These are phyloP conservation scores for Rhynchospora pubera DNA, from an alignment of 176 grass and related monocot species.

Conservation along the genomic window DNA sequence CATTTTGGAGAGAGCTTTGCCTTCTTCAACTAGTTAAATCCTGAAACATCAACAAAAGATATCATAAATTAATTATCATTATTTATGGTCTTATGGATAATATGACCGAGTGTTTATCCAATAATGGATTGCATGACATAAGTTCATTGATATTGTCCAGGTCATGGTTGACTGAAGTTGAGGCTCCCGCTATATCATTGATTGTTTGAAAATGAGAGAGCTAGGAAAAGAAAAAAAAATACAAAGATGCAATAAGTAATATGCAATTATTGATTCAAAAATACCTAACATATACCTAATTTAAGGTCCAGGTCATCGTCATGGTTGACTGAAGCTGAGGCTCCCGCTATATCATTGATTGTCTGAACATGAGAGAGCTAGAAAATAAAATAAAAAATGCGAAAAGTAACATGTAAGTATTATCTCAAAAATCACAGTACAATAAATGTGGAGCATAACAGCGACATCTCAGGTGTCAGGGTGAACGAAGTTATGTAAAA, in stretches of 20 bases:
- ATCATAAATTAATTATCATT: neutral
- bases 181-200: constrained; percentile 31
- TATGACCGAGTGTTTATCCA: neutral
- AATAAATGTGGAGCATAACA: too few species aligned
- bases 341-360: constrained; percentile 33
- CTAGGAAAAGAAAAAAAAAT: constrained; percentile 16
- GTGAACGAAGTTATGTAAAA: neutral
- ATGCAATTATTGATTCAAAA: neutral
- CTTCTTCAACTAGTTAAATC: constrained; percentile 42
- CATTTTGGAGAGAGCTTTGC: neutral
- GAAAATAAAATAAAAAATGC: neutral
- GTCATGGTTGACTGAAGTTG: constrained; percentile 30
- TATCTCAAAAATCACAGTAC: neutral
- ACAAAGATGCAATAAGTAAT: neutral
- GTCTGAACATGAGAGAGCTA: constrained; percentile 61
- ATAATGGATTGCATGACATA: neutral
- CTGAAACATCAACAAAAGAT: constrained; percentile 22
- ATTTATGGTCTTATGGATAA: neutral
- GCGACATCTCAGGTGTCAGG: neutral
- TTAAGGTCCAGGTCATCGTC: constrained; percentile 70
- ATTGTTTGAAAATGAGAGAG: constrained; percentile 50
- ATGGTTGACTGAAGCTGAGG: constrained; percentile 33
- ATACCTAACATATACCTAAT: constrained; percentile 31
- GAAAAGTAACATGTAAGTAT: neutral
- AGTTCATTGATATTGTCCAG: too few species aligned